Conservation (phyloP, 306 rosid species). For the Corylus avellana region DNA sequence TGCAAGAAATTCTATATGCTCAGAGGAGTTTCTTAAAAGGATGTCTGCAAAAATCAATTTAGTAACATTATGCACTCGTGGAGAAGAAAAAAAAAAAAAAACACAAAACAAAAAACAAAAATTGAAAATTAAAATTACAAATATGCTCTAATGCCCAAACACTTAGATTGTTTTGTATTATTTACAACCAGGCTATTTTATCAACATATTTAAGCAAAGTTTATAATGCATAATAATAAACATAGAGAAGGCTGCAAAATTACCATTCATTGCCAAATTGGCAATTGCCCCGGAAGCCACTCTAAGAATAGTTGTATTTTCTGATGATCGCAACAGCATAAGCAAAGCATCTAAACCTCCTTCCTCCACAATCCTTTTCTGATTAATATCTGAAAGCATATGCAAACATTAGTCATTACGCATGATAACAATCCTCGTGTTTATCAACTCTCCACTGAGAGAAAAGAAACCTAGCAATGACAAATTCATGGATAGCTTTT, state of each 20-base stretch:
- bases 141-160: background rate
- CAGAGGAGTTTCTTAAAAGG: background rate
- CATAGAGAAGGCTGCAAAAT: conserved; percentile 13
- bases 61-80: background rate
- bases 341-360: conserved; percentile 72
- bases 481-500: background rate
- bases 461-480: conserved; percentile 5
- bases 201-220: background rate
- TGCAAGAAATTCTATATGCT: background rate
- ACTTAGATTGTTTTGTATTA: background rate
- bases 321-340: conserved; percentile 52
- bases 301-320: conserved; percentile 61
- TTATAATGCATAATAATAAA: background rate
- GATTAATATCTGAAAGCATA: conserved; percentile 55
- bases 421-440: background rate
- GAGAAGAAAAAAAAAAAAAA: background rate
- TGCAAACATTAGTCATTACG: background rate
- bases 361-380: conserved; percentile 67
- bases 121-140: background rate
- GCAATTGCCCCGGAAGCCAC: conserved; percentile 78
- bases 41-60: background rate
- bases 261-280: conserved; percentile 79
- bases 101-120: too few relatives aligned
- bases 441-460: background rate
- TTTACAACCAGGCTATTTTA: background rate